Evolutionary conservation across 768 basidiomycete species (phyloP), one percentile per base, ranked within the genome.

Genomic region (Leccinellum albellum): DNA sequence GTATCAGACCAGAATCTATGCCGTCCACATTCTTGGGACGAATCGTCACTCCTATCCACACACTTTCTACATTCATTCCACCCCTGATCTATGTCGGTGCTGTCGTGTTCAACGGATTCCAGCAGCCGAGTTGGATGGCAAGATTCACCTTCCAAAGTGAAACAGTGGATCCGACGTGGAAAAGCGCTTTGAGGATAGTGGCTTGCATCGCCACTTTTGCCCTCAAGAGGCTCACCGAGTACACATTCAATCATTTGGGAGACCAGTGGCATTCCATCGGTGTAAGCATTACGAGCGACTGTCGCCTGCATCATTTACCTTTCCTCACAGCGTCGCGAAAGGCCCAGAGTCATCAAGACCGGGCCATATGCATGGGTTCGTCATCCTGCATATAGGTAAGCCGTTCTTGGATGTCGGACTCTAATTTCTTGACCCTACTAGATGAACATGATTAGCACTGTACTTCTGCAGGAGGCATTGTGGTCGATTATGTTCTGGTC

Each of bases 341-440:
- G 70, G 32, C 40, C 66, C 12, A 66, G 62, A 50, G 17, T 75
- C 33, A 69, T 75, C 50, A 60, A 66, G 32, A 68, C 62, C 0
- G 74, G 74, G 9, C 72, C 71, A 0, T 74, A 74, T 56, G 64
- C 63, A 24, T 66, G 68, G 54, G 64, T 74, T 50, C 73, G 73
- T 40, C 74, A 74, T 44, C 74, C 74, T 1, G 33, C 54, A 2
- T 74, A 73, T 48, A 63, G 57, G 73, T 65, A 42, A 29, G 71
- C 53, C 7, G 6, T 48, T 44, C 33, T 29, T 24, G 6, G 33
- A 17, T 33, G 12, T 21, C 3, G 9, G 6, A 28, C 3, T 8
- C 10, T 5, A 26, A 14, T 23, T 20, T 13, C 17, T n/a, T 47
- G 37, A 54, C 21, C 28, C 28, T n/a, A 6, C 12, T 15, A 8